Evolutionary conservation across 495 filamentous ascomycete genomes (phyloP), one percentile per base, ranked within the genome.

Genomic region (Penicillium odoratum): DNA sequence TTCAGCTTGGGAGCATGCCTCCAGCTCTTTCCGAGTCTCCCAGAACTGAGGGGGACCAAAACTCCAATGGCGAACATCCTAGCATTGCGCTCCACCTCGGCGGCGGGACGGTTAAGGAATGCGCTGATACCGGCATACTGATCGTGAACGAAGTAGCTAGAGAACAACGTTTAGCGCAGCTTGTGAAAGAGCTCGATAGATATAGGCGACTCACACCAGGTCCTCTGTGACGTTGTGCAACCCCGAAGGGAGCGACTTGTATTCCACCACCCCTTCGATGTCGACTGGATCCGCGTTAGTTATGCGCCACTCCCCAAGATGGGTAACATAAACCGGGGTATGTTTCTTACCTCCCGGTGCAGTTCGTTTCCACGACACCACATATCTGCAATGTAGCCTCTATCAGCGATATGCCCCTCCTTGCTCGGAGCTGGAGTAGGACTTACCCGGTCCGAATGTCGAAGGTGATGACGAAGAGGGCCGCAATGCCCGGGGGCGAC

Each of bases 171-270:
- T 64, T 34, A 64, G 56, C 42, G 33, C 8, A 1, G 5, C 5
- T 13, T 0, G 8, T 4, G 16, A 6, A 51, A 15, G 25, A 29
- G 31, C 26, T 31, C 28, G 16, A 16, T 25, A 31, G 4, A 45
- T 21, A 4, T 42, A 2, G 33, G 21, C 5, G 15, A 68, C 81
- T 57, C 76, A 89, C 82, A 98, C 88, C 13, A 97, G 77, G 70
- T 98, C 94, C 51, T 91, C 85, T 46, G 86, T 78, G 9, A 97
- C 90, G 56, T 90, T 90, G 76, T 98, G 94, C 45, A 97, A 73
- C 38, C 94, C 94, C 0, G 93, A 97, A 1, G 94, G 94, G 43
- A 98, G 80, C 52, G 85, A 93, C 73, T 97, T 97, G 82, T 89
- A 98, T 70, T 98, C 94, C 51, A 98, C 92, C 44, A 86, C 85